Evolutionary conservation across 768 basidiomycete species (phyloP), one percentile per base, ranked within the genome.

Genomic region (Leccinum imitatum): DNA sequence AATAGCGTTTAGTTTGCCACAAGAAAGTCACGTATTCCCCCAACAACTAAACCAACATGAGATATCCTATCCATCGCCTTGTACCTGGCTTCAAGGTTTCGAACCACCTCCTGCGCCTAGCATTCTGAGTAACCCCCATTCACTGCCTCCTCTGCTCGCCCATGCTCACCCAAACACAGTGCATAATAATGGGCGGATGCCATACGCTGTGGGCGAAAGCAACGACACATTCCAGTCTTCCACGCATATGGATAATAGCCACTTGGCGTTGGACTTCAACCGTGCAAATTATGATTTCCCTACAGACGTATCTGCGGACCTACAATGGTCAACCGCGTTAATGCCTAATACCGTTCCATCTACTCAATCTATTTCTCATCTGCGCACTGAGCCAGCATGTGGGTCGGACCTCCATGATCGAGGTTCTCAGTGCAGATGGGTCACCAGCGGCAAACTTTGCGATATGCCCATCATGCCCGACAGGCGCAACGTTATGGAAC

Each of bases 401-500:
- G 58, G 30, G 17, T 13, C 15, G 2, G 31, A 50, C 13, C 52
- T 3, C 30, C 6, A 41, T 8, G 8, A 19, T 17, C 62, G 37
- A 5, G 6, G 0, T 7, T 37, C 50, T 54, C 8, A 9, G 41
- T 71, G 69, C 23, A 53, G n/a, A 6, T 71, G 71, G 70, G 1
- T 46, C 17, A 25, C 15, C 4, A 5, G 57, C 2, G 65, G 62
- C 4, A n/a, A 1, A 9, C 23, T 4, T 25, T 72, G 71, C 35
- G 37, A 15, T 17, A 7, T 0, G 9, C 3, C 0, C 4, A 41
- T 71, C 50, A 11, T 6, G 21, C 27, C 61, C 1, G 54, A 61
- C 47, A 72, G 63, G 41, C 69, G 62, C 0, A 57, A 41, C 51
- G 23, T 71, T n/a, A 9, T 56, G 10, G 54, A 58, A 9, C 70